Percentiles rank a stretch among this genome's conserved stretches.
Evolutionary conservation across 2,329 filamentous ascomycete species (phyloP).

Genomic region (Colletotrichum horii): DNA sequence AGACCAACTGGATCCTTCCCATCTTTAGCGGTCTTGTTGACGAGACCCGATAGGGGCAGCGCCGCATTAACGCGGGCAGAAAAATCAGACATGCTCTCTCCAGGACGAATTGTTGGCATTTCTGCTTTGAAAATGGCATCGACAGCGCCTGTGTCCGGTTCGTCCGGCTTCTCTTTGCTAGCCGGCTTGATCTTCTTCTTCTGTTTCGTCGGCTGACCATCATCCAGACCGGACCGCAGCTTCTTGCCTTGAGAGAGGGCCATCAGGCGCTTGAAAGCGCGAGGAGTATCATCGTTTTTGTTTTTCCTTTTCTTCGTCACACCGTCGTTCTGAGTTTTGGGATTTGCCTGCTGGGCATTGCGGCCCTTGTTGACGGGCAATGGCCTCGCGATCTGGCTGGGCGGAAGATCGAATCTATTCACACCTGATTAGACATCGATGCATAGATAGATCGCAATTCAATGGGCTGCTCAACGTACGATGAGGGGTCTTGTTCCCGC

Average conservation of each 20-base stretch:
- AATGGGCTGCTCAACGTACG: conserved; percentile 43
- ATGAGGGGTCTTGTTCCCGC: conserved; percentile 58
- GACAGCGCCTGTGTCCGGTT: conserved; percentile 18
- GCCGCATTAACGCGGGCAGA: conserved; percentile 82
- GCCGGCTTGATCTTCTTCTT: conserved; percentile 35
- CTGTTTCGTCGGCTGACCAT: conserved; percentile 53
- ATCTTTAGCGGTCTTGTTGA: conserved; percentile 63
- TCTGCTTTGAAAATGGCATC: conserved; percentile 32
- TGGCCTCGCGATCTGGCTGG: conserved; percentile 53
- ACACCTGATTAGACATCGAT: neutral
- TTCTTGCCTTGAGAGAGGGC: conserved; percentile 69
- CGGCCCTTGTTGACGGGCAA: conserved; percentile 47
- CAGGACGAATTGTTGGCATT: conserved; percentile 76
- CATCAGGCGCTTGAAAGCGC: conserved; percentile 88
- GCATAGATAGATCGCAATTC: neutral
- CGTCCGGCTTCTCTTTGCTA: neutral
- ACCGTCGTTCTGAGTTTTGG: conserved; percentile 30
- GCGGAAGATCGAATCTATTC: conserved; percentile 56
- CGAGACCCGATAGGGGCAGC: conserved; percentile 76
- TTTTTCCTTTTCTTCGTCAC: conserved; percentile 48
- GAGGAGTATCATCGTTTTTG: conserved; percentile 79
- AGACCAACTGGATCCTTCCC: conserved; percentile 69
- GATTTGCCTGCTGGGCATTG: neutral
- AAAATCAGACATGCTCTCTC: conserved; percentile 85
- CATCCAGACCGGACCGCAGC: conserved; percentile 69